Conservation (phyloP, 2,329 filamentous ascomycete species). For the Paraconiothyrium sp. region DNA sequence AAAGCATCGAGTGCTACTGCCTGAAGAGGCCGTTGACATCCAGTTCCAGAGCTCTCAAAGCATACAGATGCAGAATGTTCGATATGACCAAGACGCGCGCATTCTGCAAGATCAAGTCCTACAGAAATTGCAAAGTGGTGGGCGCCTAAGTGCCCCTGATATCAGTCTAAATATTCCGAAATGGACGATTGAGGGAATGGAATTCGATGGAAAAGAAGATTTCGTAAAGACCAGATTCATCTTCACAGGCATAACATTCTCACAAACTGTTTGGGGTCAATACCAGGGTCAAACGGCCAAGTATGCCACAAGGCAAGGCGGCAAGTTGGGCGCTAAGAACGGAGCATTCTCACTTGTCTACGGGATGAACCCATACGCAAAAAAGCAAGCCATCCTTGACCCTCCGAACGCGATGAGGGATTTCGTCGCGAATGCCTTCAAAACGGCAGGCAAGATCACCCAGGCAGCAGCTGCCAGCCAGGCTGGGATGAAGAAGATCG, state of each 20-base stretch:
- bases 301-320: constrained; percentile 37
- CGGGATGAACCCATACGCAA: not conserved
- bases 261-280: constrained; percentile 32
- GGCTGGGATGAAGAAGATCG: constrained; percentile 21
- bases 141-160: constrained; percentile 39
- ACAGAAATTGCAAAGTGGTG: constrained; percentile 40
- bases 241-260: constrained; percentile 42
- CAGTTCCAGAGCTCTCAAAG: constrained; percentile 33
- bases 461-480: constrained; percentile 28
- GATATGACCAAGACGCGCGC: constrained; percentile 26
- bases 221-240: constrained; percentile 31
- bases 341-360: constrained; percentile 32
- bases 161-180: constrained; percentile 40
- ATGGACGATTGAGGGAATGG: constrained; percentile 35
- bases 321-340: constrained; percentile 39
- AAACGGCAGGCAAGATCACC: constrained; percentile 33
- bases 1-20: constrained; percentile 42
- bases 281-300: constrained; percentile 23
- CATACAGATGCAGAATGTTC: constrained; percentile 24
- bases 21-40: constrained; percentile 39
- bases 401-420: constrained; percentile 22
- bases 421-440: constrained; percentile 32
- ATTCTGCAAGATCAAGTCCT: constrained; percentile 29
- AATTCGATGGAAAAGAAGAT: not conserved
- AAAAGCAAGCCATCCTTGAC: constrained; percentile 12